phyloP scores from a whole-genome alignment of 2,329 filamentous ascomycete species.

The Gnomoniopsis smithogilvyi region DNA sequence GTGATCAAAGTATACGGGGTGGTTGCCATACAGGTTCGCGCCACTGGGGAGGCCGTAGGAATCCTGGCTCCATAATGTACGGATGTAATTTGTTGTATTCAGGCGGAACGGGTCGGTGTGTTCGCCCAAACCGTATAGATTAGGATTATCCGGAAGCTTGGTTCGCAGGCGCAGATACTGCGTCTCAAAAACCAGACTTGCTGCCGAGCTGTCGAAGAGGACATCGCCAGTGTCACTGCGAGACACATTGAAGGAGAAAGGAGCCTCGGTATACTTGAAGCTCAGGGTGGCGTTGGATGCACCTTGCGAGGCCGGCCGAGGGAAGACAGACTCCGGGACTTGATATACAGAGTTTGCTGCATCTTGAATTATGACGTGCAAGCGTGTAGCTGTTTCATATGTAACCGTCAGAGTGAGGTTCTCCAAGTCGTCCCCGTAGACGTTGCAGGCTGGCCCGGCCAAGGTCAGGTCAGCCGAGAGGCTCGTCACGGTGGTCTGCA shows the following conservation, averaged over 20 bases:
- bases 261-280: slow-evolving; percentile 32
- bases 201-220: slow-evolving; percentile 68
- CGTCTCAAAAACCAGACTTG: slow-evolving; percentile 68
- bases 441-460: slow-evolving; percentile 63
- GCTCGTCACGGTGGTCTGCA: slow-evolving; percentile 45
- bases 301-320: slow-evolving; percentile 45
- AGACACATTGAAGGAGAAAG: slow-evolving; percentile 39
- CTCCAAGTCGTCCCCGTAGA: slow-evolving; percentile 66
- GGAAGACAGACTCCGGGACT: slow-evolving; percentile 66
- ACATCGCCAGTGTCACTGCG: slow-evolving; percentile 42
- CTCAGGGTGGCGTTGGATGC: slow-evolving; percentile 24
- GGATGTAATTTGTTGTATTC: slow-evolving; percentile 65
- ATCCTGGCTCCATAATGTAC: slow-evolving; percentile 69
- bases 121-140: slow-evolving; percentile 77
- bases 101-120: slow-evolving; percentile 69
- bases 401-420: slow-evolving; percentile 60
- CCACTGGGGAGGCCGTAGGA: slow-evolving; percentile 58
- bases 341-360: slow-evolving; percentile 68
- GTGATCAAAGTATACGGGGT: slow-evolving; percentile 75
- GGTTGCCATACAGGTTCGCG: slow-evolving; percentile 68
- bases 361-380: slow-evolving; percentile 74
- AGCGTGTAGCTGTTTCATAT: slow-evolving; percentile 66
- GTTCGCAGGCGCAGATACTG: slow-evolving; percentile 76
- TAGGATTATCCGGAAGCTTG: slow-evolving; percentile 62
- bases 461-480: slow-evolving; percentile 62